phyloP scores from a whole-genome alignment of 139 green algal genomes.

The Monoraphidium neglectum region DNA sequence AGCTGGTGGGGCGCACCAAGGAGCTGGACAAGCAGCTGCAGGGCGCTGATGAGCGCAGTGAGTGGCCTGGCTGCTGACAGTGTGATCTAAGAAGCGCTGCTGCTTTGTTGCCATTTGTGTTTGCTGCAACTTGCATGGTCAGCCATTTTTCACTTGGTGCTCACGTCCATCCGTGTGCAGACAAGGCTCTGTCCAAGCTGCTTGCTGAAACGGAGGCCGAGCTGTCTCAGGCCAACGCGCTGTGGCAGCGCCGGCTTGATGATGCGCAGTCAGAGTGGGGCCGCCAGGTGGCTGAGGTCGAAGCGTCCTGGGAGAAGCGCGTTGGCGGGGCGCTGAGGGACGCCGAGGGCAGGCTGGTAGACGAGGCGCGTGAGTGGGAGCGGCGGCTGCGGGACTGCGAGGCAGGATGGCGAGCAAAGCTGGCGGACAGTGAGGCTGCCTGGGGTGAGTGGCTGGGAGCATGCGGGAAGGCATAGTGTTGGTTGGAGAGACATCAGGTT shows the following conservation, averaged over 20 bases:
- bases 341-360: constrained; percentile 37
- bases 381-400: constrained; percentile 36
- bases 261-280: constrained; percentile 6
- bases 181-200: not conserved
- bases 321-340: not conserved
- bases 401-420: constrained; percentile 28
- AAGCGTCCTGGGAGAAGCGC: constrained; percentile 50
- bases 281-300: constrained; percentile 27
- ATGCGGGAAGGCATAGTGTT: not conserved
- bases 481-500: not conserved
- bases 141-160: not conserved
- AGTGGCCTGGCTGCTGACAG: constrained; percentile 1
- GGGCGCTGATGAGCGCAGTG: not conserved
- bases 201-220: constrained; percentile 14
- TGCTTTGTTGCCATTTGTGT: too few species aligned
- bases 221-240: constrained; percentile 15
- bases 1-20: constrained; percentile 2
- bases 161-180: not conserved
- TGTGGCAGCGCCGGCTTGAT: not conserved
- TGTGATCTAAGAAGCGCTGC: too few species aligned
- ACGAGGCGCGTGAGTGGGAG: constrained; percentile 39
- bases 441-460: constrained; percentile 30
- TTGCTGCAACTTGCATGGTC: not conserved
- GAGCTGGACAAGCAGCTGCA: not conserved
- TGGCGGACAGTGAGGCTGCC: constrained; percentile 33